phyloP scores from a whole-genome alignment of 805 yeast genomes.

The Dipodascus albidus region DNA sequence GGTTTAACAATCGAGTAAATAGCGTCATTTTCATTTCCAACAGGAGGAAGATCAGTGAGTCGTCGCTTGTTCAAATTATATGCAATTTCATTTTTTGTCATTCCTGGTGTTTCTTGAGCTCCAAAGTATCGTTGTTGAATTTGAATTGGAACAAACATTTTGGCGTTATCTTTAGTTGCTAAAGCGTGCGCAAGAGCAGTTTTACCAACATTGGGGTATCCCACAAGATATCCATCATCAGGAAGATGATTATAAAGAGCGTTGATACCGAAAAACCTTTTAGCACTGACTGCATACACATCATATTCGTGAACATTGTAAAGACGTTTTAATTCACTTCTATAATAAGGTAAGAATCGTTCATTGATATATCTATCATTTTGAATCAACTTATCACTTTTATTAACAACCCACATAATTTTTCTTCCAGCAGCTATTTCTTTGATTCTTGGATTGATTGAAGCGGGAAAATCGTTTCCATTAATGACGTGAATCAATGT shows the following conservation, averaged over 20 bases:
- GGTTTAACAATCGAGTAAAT: conserved; percentile 12
- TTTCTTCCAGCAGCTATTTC: conserved; percentile 17
- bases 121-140: conserved; percentile 25
- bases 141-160: background rate
- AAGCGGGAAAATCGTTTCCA: conserved; percentile 62
- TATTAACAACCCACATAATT: conserved; percentile 27
- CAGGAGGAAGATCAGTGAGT: conserved; percentile 22
- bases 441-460: conserved; percentile 31
- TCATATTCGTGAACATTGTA: conserved; percentile 26
- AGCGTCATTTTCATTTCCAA: conserved; percentile 22
- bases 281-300: conserved; percentile 42
- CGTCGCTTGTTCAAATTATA: conserved; percentile 25
- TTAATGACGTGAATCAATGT: conserved; percentile 51
- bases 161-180: conserved; percentile 35
- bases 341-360: conserved; percentile 14
- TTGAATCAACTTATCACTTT: conserved; percentile 34
- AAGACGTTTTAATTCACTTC: conserved; percentile 27
- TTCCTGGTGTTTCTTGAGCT: conserved; percentile 50
- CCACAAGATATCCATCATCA: conserved; percentile 39
- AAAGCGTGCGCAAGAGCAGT: conserved; percentile 62
- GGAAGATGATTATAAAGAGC: conserved; percentile 30
- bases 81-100: conserved; percentile 45
- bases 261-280: conserved; percentile 40
- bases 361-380: conserved; percentile 16
- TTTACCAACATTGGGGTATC: conserved; percentile 86